Conservation (phyloP, 305 asterid genomes). For the Withania somnifera region DNA sequence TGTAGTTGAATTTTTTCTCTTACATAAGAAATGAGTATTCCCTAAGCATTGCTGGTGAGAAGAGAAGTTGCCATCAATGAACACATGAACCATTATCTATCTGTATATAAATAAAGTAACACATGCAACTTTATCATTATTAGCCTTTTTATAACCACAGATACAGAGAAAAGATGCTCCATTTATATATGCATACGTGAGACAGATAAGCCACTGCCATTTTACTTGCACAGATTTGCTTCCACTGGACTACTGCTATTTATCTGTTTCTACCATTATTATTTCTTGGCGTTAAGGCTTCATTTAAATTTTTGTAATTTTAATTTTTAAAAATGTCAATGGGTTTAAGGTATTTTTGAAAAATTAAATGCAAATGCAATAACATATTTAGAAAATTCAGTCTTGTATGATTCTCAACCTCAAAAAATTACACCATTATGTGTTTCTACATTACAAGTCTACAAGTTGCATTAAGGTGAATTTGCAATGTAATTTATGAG, state of each 20-base stretch:
- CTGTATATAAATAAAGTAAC: constrained; percentile 28
- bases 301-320: too few relatives aligned
- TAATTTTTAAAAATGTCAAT: too few relatives aligned
- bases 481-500: too few relatives aligned
- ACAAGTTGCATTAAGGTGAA: too few relatives aligned
- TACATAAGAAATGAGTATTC: too few relatives aligned
- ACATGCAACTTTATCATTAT: constrained; percentile 24
- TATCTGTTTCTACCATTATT: too few relatives aligned
- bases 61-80: constrained; percentile 21
- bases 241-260: not conserved
- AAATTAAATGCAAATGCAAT: too few relatives aligned
- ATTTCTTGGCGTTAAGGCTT: too few relatives aligned
- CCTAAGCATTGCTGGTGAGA: constrained; percentile 32
- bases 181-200: not conserved
- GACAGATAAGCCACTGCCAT: not conserved
- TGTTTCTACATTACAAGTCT: not conserved
- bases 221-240: not conserved
- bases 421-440: not conserved
- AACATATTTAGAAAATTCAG: not conserved
- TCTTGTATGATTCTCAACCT: not conserved
- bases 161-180: not conserved
- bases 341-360: too few relatives aligned
- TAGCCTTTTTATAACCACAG: constrained; percentile 1
- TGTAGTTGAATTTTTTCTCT: too few relatives aligned
- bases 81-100: constrained; percentile 37